These are phyloP conservation scores for Chrysoporthe puriensis DNA, from an alignment of 2,329 filamentous ascomycete genomes.

Conservation along the genomic window DNA sequence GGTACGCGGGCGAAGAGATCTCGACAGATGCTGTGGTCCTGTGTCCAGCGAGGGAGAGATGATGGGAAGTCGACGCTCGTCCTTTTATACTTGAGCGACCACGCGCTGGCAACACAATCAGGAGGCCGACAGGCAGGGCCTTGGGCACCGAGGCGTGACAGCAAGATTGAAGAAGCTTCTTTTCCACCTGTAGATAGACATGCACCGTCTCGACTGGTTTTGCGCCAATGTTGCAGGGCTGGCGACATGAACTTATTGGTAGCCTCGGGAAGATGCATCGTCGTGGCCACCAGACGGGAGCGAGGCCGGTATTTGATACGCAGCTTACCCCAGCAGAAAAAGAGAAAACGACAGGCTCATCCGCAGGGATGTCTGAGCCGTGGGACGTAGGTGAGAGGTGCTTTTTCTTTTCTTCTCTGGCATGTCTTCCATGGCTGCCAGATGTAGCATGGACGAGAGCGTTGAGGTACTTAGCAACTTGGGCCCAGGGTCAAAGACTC, in stretches of 20 bases:
- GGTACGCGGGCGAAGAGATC: background rate
- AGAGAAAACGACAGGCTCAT: slow-evolving; percentile 3
- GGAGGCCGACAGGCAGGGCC: slow-evolving; percentile 11
- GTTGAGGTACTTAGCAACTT: background rate
- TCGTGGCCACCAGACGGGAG: slow-evolving; percentile 17
- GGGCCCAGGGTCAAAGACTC: slow-evolving; percentile 7
- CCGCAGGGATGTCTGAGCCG: slow-evolving; percentile 8
- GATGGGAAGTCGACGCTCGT: slow-evolving; percentile 22
- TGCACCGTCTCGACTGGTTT: background rate
- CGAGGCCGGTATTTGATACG: slow-evolving; percentile 28
- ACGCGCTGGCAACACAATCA: slow-evolving; percentile 18
- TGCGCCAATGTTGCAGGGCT: slow-evolving; percentile 26
- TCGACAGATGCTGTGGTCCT: slow-evolving; percentile 9
- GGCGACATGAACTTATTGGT: slow-evolving; percentile 26
- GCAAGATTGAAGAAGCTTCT: slow-evolving; percentile 10
- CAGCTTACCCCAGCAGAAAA: slow-evolving; percentile 16
- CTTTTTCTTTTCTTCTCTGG: slow-evolving; percentile 20
- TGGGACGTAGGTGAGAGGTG: background rate
- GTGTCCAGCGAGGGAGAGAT: slow-evolving; percentile 13
- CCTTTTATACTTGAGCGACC: slow-evolving; percentile 26
- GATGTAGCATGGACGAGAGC: slow-evolving; percentile 8
- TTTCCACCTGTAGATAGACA: slow-evolving; percentile 22
- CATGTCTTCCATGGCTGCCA: slow-evolving; percentile 5
- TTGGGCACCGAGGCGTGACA: slow-evolving; percentile 16
- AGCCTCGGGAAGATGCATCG: slow-evolving; percentile 27